Evolutionary conservation across 2,329 filamentous ascomycete genomes (phyloP), one percentile per base, ranked within the genome.

Genomic region (Beauveria bassiana): DNA sequence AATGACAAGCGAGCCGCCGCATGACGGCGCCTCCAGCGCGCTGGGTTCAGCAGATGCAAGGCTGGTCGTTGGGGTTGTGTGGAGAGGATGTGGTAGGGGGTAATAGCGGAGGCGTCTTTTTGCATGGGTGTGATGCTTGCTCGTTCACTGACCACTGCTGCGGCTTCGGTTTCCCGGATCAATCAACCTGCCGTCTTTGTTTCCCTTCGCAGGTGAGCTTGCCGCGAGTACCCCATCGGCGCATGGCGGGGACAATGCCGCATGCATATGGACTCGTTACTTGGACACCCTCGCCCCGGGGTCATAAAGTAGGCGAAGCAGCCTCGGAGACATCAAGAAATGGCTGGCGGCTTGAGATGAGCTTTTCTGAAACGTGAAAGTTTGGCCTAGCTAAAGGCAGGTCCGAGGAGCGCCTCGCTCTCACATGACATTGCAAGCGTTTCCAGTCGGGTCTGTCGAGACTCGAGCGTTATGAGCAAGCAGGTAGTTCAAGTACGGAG

Each of bases 1-100:
- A 22, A 10, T 53, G 57, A 49, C 49, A 60, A 53, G 57, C 57
- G 57, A 60, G 47, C 24, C 49, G 57, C 49, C 49, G 26, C n/a
- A 18, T n/a, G 57, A n/a, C 49, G 46, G 57, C 57, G 57, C n/a
- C 49, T 60, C 57, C 20, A 53, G 26, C 6, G 34, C 49, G 34
- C 49, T 46, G 57, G 57, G 26, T 60, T 59, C 34, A 8, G 14
- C 38, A 43, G 34, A 42, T 51, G 38, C 34, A 55, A 28, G 40
- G 38, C 38, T 12, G 22, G 52, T 56, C 42, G 42, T 42, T 46
- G 40, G n/a, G 56, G 40, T 53, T 40, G 57, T 45, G 57, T 34
- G 47, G 45, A 31, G 45, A 49, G 45, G 26, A 12, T 3, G 1
- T 8, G 5, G 24, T 3, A 26, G 14, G 43, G 43, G 28, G 18